Evolutionary conservation across 257 asterid genomes (phyloP).

Genomic region (Knoxia roxburghii): DNA sequence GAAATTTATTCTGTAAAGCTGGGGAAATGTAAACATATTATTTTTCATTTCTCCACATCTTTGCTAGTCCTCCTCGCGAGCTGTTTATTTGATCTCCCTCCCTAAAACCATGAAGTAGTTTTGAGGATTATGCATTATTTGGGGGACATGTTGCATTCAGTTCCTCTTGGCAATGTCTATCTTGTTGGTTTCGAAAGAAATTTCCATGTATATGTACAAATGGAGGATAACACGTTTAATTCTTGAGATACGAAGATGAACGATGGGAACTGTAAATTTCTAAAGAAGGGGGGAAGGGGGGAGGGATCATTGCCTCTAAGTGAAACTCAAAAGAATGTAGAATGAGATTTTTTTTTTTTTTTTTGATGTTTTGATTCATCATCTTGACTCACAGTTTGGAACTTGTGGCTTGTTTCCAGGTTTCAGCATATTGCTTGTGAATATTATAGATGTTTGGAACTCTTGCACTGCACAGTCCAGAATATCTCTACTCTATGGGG

Average conservation of each 20-base stretch:
- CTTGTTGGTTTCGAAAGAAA: neutral
- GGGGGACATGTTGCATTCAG: neutral
- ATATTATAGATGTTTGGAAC: neutral
- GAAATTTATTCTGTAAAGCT: neutral
- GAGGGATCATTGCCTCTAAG: no score
- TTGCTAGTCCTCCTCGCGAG: neutral
- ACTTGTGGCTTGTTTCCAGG: slow-evolving; percentile 4
- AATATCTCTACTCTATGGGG: neutral
- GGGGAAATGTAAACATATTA: neutral
- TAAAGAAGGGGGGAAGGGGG: neutral
- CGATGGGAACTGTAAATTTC: neutral
- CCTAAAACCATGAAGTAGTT: no score
- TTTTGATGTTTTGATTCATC: no score
- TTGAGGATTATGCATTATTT: no score
- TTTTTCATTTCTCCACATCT: neutral
- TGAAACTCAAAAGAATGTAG: no score
- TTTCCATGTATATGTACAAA: neutral
- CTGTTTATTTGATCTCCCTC: neutral
- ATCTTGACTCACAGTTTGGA: neutral
- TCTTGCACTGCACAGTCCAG: neutral
- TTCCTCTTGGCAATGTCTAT: neutral
- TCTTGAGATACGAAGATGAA: neutral
- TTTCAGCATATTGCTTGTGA: neutral
- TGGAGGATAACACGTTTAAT: no score
- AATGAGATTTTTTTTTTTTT: no score